phyloP scores from a whole-genome alignment of 2,329 filamentous ascomycete genomes.

The Hymenoscyphus fraxineus region DNA sequence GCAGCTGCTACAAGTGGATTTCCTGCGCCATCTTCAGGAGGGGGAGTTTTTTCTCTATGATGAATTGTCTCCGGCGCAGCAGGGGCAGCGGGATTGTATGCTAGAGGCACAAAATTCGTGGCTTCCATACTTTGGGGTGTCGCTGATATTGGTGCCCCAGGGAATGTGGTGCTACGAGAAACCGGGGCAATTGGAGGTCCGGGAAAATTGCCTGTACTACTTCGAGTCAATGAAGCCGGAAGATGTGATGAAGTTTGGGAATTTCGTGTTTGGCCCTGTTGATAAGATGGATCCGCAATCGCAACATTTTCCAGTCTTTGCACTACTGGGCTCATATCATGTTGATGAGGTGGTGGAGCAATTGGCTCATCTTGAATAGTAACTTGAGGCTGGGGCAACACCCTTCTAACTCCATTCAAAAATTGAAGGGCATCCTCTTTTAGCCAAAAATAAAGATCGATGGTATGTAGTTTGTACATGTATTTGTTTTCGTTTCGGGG shows the following conservation, averaged over 20 bases:
- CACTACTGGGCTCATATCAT: conserved; percentile 64
- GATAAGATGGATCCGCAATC: conserved; percentile 55
- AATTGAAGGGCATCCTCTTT: conserved; percentile 68
- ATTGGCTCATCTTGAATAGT: conserved; percentile 63
- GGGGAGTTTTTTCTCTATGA: conserved; percentile 75
- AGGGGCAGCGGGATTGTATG: conserved; percentile 77
- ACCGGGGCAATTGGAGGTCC: conserved; percentile 5
- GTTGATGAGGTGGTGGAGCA: conserved; percentile 43
- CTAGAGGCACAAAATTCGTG: conserved; percentile 58
- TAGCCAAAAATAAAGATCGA: conserved; percentile 80
- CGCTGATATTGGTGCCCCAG: conserved; percentile 36
- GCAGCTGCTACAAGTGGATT: conserved; percentile 58
- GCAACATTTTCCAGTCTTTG: conserved; percentile 70
- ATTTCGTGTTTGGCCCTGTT: conserved; percentile 29
- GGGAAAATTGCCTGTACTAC: conserved; percentile 8
- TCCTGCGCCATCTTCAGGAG: conserved; percentile 62
- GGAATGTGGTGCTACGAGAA: conserved; percentile 17
- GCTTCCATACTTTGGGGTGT: conserved; percentile 36
- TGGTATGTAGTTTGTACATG: conserved; percentile 70
- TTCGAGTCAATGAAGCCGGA: conserved; percentile 8
- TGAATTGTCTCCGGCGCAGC: conserved; percentile 67
- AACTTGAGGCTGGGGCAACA: conserved; percentile 58
- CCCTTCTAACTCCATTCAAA: conserved; percentile 62
- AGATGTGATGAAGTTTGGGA: conserved; percentile 25
- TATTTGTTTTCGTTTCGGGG: conserved; percentile 72